Evolutionary conservation across 768 basidiomycete genomes (phyloP), one percentile per base, ranked within the genome.

Genomic region (Boletus reticuloceps): DNA sequence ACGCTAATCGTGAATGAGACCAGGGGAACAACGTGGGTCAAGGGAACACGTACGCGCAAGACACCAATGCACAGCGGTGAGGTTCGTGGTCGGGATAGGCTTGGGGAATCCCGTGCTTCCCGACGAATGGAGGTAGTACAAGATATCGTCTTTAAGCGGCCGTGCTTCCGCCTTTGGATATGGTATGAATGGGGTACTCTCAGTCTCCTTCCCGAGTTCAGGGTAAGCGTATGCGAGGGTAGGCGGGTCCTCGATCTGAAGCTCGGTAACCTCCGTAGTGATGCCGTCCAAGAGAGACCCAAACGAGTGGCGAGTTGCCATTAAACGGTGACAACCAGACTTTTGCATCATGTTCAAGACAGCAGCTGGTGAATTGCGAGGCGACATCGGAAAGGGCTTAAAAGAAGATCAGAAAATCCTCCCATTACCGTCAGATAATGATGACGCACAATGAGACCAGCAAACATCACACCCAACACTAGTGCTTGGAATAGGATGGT

Each of bases 31-130:
- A 41, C n/a, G 20, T 10, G n/a, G 12, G 12, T 6, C 11, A 36
- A 5, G 6, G 4, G 19, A 7, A 41, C 2, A 59, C 49, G 8
- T 58, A 80, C 77, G 65, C 29, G 69, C 63, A n/a, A 58, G 53
- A 14, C 67, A 69, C 70, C 74, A 76, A 34, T 76, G 68, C 4
- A 67, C 32, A 9, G 69, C 43, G 12, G 60, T 66, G 13, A 61
- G 54, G 41, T 73, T 66, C 0, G 69, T 73, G 32, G 75, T 67
- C 3, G 69, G 63, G n/a, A 81, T 74, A 9, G 75, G 60, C 52
- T 77, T 80, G 0, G 79, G 78, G 44, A 77, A 70, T 3, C 79
- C 77, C 0, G 79, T 78, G 47, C 78, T 79, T 16, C 79, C 79
- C 4, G 81, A 81, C 0, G 81, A 81, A 55, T 81, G 78, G 0